These are phyloP conservation scores for Boletellus sp. DNA, from an alignment of 768 basidiomycete genomes.

Conservation along the genomic window DNA sequence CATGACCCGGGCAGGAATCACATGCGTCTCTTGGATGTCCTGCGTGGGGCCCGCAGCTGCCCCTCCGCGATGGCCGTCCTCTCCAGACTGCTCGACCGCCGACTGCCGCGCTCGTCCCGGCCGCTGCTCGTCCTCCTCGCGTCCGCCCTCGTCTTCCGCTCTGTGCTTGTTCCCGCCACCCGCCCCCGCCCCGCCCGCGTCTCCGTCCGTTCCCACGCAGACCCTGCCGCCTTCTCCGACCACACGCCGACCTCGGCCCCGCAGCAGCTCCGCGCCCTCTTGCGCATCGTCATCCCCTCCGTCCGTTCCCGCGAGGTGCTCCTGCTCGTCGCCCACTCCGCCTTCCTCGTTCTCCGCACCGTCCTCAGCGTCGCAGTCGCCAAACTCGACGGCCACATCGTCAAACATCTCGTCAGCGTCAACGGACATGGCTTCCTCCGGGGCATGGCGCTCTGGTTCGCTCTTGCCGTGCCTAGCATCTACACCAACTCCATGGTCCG, in stretches of 20 bases:
- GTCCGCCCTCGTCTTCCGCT: slow-evolving; percentile 49
- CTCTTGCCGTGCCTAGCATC: slow-evolving; percentile 86
- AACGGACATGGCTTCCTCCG: slow-evolving; percentile 78
- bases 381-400: slow-evolving; percentile 83
- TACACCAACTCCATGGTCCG: slow-evolving; percentile 93
- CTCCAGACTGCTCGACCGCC: slow-evolving; percentile 4
- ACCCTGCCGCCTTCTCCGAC: slow-evolving; percentile 52
- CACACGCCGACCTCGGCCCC: slow-evolving; percentile 56
- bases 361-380: slow-evolving; percentile 88
- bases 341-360: slow-evolving; percentile 82
- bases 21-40: slow-evolving; percentile 2
- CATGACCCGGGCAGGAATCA: slow-evolving; percentile 10
- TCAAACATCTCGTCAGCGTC: slow-evolving; percentile 83
- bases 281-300: slow-evolving; percentile 66
- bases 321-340: slow-evolving; percentile 73
- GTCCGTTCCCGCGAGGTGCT: slow-evolving; percentile 65
- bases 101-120: slow-evolving; percentile 10
- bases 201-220: slow-evolving; percentile 61
- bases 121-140: slow-evolving; percentile 42
- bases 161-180: slow-evolving; percentile 28
- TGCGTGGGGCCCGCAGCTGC: too few relatives aligned
- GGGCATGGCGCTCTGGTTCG: slow-evolving; percentile 86
- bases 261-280: slow-evolving; percentile 67
- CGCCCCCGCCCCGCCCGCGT: slow-evolving; percentile 39
- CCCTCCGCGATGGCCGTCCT: slow-evolving; percentile 14